Evolutionary conservation across 208 protist genomes (phyloP).

Genomic region (Leptomonas seymouri): DNA sequence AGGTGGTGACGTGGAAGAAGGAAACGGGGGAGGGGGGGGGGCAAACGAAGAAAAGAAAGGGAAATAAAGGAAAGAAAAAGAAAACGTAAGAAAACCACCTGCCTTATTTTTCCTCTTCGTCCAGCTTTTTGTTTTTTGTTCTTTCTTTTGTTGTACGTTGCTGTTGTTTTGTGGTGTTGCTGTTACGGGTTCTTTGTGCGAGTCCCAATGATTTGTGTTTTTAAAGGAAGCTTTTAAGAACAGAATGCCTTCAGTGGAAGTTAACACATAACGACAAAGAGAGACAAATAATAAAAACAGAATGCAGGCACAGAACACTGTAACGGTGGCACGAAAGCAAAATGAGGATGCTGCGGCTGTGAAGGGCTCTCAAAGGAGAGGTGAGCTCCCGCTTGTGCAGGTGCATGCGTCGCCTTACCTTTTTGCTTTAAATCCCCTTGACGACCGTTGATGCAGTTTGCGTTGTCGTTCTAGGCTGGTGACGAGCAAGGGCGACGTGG

Average conservation of each 20-base stretch:
- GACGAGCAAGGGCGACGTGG: too few species aligned
- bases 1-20: too few species aligned
- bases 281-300: background rate
- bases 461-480: too few species aligned
- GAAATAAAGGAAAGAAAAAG: conserved; percentile 5
- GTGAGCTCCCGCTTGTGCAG: too few species aligned
- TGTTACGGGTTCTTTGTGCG: too few species aligned
- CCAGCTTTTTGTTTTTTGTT: conserved; percentile 9
- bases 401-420: too few species aligned
- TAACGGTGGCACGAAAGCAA: too few species aligned
- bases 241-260: conserved; percentile 3
- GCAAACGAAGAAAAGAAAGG: background rate
- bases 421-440: too few species aligned
- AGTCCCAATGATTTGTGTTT: too few species aligned
- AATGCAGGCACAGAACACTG: too few species aligned
- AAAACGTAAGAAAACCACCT: conserved; percentile 4
- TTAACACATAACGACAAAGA: conserved; percentile 7
- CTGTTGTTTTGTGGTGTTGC: conserved; percentile 5
- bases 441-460: too few species aligned
- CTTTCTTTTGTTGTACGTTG: conserved; percentile 2
- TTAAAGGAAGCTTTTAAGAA: conserved; percentile 20
- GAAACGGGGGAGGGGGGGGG: background rate
- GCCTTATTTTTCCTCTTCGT: conserved; percentile 11
- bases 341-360: background rate
- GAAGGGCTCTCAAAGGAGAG: too few species aligned